Evolutionary conservation across 768 basidiomycete genomes (phyloP), one percentile per base, ranked within the genome.

Genomic region (Crassisporium funariophilum): DNA sequence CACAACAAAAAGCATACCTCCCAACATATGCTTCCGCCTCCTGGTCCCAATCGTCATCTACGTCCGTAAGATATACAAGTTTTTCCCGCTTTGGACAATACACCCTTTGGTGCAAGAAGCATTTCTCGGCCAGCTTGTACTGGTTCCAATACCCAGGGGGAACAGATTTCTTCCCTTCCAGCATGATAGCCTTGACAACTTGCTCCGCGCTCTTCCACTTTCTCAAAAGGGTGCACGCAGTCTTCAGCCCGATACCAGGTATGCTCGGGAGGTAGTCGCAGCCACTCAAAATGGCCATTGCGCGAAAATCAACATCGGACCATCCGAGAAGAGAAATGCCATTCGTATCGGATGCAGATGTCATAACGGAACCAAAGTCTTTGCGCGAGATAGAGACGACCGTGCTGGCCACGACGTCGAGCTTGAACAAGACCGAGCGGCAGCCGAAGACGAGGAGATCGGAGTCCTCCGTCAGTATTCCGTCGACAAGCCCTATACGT

Each of bases 381-480:
- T 69, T 67, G 22, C 86, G 80, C 12, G 78, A 80, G 55, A 92
- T 84, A 41, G 76, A 79, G 10, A 78, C 73, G 51, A 88, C 79
- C n/a, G 83, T 84, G 44, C 69, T 75, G 24, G 80, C 76, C 46
- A 77, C 74, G 2, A 74, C 60, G 66, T 98, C 95, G 21, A 98
- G 76, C 67, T 98, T 98, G 78, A 91, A 92, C n/a, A 97, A 79
- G 9, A 97, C 93, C 43, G 79, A 85, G 55, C 78, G 78, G 69
- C 93, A 95, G n/a, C 95, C 97, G 60, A 97, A 98, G 38, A 99
- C 95, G 49, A 98, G 84, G 21, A 99, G 76, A 66, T 99, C 97
- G 0, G 95, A 98, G 68, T 98, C 97, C 69, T 99, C 97, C 1
- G 97, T 98, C 55, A 99, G 79, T 64, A 99, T 86, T 2, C 85